Base-by-base conservation (phyloP, 1,284 basidiomycete genomes). In the Microbotryum intermedium region DNA sequence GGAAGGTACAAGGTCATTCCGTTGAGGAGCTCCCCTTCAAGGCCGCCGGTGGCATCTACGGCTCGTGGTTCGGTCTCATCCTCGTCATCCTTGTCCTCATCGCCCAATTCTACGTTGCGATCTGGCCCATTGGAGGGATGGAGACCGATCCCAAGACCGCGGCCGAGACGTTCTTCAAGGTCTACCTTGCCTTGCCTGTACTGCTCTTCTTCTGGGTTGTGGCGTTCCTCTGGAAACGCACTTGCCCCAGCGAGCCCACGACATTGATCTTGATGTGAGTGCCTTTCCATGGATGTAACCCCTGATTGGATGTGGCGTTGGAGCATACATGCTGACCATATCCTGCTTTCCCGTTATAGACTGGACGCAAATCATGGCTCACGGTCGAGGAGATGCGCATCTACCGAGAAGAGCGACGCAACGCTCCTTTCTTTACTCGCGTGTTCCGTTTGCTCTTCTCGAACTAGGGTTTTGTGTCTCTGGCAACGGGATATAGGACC, bases 11-110 rank as follows among this genome's bases (percentile, higher is more conserved):
- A 29, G 77, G 78, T 16, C 77, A 78, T 72, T 71, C 72, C 1
- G 58, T 77, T 51, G 76, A 77, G 57, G 77, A 79, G 70, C 74
- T 80, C 7, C 79, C 79, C 5, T 80, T 76, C 76, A 67, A 60
- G n/a, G 77, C 78, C 28, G 67, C 76, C 39, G 74, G 76, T 23
- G 79, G 79, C 47, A 70, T 78, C 34, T 76, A 62, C 47, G 79
- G 79, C 39, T 77, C 76, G 18, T 71, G 72, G 65, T 67, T 74
- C 57, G 79, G 78, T 44, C 71, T 76, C 69, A 73, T 50, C 30
- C 65, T 76, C 54, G 63, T 71, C 43, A 53, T 61, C 59, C 60
- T 72, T 28, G 72, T 73, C 18, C 60, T 73, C 25, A 64, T 73
- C 30, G 75, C 75, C 4, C 75, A 60, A 69, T 74, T 69, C 70